Evolutionary conservation across 257 asterid genomes (phyloP).

Genomic region (Solanum dulcamara): DNA sequence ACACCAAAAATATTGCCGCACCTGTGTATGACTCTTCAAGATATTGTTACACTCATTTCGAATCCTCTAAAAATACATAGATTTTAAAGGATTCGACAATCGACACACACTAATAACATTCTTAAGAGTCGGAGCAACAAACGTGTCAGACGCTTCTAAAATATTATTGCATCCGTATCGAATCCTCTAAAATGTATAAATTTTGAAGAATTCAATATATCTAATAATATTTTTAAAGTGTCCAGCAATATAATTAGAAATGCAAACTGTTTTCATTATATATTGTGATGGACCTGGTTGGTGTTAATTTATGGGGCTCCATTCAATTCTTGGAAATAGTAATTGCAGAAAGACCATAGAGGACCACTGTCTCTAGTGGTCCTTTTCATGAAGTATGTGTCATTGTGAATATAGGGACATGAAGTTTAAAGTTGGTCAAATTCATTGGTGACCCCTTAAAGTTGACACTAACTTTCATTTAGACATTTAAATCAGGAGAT

Average conservation of each 20-base stretch:
- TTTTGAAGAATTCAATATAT: not conserved
- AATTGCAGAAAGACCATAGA: constrained; percentile 2
- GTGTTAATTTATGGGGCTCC: constrained; percentile 1
- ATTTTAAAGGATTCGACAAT: not conserved
- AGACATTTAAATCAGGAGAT: no score
- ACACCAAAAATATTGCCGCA: not conserved
- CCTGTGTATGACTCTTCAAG: no score
- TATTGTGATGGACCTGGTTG: constrained; percentile 14
- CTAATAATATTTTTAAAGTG: not conserved
- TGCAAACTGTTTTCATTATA: not conserved
- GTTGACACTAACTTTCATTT: no score
- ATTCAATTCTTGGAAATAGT: not conserved
- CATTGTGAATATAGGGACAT: not conserved
- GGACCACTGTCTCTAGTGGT: constrained; percentile 12
- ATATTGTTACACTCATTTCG: not conserved
- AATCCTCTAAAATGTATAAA: not conserved
- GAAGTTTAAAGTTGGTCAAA: no score
- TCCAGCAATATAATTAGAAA: not conserved
- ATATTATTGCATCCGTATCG: not conserved
- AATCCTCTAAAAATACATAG: not conserved
- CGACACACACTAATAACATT: no score
- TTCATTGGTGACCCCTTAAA: no score
- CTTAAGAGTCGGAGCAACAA: not conserved
- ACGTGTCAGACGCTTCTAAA: not conserved
- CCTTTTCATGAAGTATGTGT: not conserved